Evolutionary conservation across 257 asterid species (phyloP).

Genomic region (Catharanthus roseus): DNA sequence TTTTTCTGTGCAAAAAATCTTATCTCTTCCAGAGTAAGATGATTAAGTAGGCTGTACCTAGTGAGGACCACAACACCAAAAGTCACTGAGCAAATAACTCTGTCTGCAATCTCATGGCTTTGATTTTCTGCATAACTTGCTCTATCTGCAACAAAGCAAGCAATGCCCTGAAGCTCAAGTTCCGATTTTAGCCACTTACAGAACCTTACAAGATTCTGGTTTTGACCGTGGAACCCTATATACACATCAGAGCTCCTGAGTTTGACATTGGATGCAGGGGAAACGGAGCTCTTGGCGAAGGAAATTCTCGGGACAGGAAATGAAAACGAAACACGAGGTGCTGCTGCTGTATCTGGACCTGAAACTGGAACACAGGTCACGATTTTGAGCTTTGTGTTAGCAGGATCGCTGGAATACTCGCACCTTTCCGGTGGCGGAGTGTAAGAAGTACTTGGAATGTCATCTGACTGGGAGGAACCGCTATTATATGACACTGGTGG

Average conservation of each 20-base stretch:
- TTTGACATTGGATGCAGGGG: slow-evolving; percentile 67
- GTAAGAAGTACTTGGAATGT: slow-evolving; percentile 77
- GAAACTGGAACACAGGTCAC: slow-evolving; percentile 56
- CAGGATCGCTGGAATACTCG: slow-evolving; percentile 38
- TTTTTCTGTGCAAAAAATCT: slow-evolving; percentile 81
- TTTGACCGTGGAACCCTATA: slow-evolving; percentile 69
- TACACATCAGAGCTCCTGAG: slow-evolving; percentile 87
- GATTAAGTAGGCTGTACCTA: slow-evolving; percentile 44
- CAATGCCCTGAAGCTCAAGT: slow-evolving; percentile 87
- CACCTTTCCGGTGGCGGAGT: slow-evolving; percentile 64
- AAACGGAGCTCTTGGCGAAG: slow-evolving; percentile 59
- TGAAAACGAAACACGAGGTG: slow-evolving; percentile 73
- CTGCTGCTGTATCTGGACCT: slow-evolving; percentile 42
- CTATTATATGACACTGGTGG: slow-evolving; percentile 66
- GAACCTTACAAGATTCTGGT: slow-evolving; percentile 56
- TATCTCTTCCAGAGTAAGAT: slow-evolving; percentile 61
- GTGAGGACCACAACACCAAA: slow-evolving; percentile 69
- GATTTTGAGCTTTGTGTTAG: slow-evolving; percentile 47
- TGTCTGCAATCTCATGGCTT: slow-evolving; percentile 85
- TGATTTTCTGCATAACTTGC: slow-evolving; percentile 67
- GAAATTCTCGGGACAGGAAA: slow-evolving; percentile 79
- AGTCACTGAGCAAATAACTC: slow-evolving; percentile 75
- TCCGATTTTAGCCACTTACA: slow-evolving; percentile 91
- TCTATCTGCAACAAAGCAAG: slow-evolving; percentile 79
- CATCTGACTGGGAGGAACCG: slow-evolving; percentile 82